Evolutionary conservation across 2,329 filamentous ascomycete species (phyloP).

Genomic region (Xylaria sp.): DNA sequence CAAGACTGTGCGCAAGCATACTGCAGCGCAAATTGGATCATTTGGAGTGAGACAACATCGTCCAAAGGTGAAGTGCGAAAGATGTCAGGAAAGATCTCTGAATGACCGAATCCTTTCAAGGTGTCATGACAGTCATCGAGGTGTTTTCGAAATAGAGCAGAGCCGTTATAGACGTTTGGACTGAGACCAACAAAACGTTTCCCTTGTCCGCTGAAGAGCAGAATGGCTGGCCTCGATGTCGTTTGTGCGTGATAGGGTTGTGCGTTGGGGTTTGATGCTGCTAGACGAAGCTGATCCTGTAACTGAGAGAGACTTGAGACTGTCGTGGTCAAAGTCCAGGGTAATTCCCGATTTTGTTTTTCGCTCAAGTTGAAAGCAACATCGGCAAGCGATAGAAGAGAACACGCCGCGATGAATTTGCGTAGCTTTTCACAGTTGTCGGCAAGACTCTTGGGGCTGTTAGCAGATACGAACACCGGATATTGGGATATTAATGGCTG

Average conservation of each 20-base stretch:
- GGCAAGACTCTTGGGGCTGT: background rate
- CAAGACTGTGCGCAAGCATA: constrained; percentile 34
- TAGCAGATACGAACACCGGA: background rate
- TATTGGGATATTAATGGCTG: background rate
- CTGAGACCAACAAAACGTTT: constrained; percentile 30
- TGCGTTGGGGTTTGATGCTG: background rate
- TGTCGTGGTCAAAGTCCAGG: constrained; percentile 35
- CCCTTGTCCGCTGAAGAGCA: constrained; percentile 36
- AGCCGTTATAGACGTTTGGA: constrained; percentile 28
- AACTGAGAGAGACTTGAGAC: constrained; percentile 23
- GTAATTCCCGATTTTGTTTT: background rate
- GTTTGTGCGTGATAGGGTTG: background rate
- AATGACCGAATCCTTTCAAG: constrained; percentile 16
- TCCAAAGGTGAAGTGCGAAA: constrained; percentile 27
- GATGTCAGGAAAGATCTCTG: constrained; percentile 30
- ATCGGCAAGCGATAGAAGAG: background rate
- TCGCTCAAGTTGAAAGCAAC: background rate
- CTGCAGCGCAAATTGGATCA: constrained; percentile 37
- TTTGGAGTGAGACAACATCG: constrained; percentile 34
- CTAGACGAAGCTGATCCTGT: background rate
- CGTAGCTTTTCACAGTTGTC: background rate
- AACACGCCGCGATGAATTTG: background rate
- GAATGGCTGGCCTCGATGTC: constrained; percentile 27
- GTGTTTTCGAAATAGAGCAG: constrained; percentile 23
- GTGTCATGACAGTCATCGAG: constrained; percentile 15